Conservation (phyloP, 2,329 filamentous ascomycete species). For the Colletotrichum costaricense region DNA sequence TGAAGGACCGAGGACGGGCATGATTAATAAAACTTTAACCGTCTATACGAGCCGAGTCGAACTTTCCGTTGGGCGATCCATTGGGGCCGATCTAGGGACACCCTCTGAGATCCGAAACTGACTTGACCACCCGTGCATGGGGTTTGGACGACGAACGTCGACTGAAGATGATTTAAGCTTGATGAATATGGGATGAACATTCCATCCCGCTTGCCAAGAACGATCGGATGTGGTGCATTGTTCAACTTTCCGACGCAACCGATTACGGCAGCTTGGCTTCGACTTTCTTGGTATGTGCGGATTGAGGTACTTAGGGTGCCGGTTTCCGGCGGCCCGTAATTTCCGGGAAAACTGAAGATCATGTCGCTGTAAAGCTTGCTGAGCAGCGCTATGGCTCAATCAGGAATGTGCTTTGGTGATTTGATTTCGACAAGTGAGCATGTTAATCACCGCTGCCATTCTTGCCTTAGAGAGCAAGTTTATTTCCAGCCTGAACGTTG, state of each 20-base stretch:
- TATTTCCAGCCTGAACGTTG: background rate
- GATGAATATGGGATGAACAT: background rate
- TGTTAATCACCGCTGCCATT: background rate
- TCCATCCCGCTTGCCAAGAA: background rate
- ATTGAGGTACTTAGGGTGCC: too few species aligned
- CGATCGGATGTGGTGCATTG: background rate
- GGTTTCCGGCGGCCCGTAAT: background rate
- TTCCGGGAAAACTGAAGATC: background rate
- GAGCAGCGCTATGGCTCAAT: background rate
- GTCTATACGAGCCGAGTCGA: background rate
- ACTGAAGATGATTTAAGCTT: background rate
- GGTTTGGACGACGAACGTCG: background rate
- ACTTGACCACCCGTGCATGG: background rate
- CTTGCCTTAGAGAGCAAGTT: background rate
- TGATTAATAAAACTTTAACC: background rate
- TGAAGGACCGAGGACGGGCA: background rate
- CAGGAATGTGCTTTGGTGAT: background rate
- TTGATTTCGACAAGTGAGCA: background rate
- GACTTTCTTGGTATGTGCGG: background rate
- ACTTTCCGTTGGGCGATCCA: background rate
- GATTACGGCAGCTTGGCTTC: background rate
- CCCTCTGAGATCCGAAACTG: too few species aligned
- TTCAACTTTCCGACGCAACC: background rate
- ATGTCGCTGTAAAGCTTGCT: background rate
- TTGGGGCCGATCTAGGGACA: background rate